These are phyloP conservation scores for Cladosporium sphaerospermum DNA, from an alignment of 2,329 filamentous ascomycete species.

Conservation along the genomic window DNA sequence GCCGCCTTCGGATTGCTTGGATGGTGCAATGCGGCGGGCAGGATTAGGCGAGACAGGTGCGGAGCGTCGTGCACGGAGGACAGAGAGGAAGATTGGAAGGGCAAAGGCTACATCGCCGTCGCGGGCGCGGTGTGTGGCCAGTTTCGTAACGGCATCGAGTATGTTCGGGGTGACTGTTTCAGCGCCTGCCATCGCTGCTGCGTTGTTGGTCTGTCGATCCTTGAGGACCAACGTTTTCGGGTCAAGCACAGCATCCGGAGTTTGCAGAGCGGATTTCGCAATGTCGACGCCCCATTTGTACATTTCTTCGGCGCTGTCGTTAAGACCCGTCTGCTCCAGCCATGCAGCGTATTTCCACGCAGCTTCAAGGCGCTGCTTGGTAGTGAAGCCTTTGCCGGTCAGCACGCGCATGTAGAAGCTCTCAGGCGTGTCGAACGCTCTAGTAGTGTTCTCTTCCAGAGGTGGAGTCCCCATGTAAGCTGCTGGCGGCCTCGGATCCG, in stretches of 20 bases:
- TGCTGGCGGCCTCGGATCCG: slow-evolving; percentile 66
- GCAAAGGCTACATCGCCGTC: slow-evolving; percentile 61
- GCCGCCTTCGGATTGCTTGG: slow-evolving; percentile 12
- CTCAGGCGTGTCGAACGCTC: slow-evolving; percentile 64
- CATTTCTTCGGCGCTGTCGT: slow-evolving; percentile 62
- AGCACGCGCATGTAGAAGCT: slow-evolving; percentile 76
- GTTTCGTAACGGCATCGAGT: slow-evolving; percentile 65
- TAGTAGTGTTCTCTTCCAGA: slow-evolving; percentile 67
- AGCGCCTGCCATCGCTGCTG: slow-evolving; percentile 29
- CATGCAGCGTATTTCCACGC: slow-evolving; percentile 78
- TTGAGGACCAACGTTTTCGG: slow-evolving; percentile 51
- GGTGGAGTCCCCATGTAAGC: slow-evolving; percentile 58
- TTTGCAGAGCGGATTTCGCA: slow-evolving; percentile 52
- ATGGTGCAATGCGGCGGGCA: slow-evolving; percentile 22
- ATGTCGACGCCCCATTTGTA: slow-evolving; percentile 72
- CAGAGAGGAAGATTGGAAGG: slow-evolving; percentile 76
- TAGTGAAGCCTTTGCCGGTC: slow-evolving; percentile 70
- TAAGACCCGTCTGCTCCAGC: slow-evolving; percentile 67
- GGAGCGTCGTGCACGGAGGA: slow-evolving; percentile 68
- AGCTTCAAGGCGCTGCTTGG: slow-evolving; percentile 73
- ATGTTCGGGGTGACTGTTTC: slow-evolving; percentile 58
- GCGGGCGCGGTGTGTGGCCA: slow-evolving; percentile 72
- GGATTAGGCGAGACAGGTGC: slow-evolving; percentile 42
- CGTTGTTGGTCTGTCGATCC: slow-evolving; percentile 27
- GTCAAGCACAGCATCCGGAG: slow-evolving; percentile 48